Conservation (phyloP, 2,329 filamentous ascomycete species). For the Hypoxylon sp. region DNA sequence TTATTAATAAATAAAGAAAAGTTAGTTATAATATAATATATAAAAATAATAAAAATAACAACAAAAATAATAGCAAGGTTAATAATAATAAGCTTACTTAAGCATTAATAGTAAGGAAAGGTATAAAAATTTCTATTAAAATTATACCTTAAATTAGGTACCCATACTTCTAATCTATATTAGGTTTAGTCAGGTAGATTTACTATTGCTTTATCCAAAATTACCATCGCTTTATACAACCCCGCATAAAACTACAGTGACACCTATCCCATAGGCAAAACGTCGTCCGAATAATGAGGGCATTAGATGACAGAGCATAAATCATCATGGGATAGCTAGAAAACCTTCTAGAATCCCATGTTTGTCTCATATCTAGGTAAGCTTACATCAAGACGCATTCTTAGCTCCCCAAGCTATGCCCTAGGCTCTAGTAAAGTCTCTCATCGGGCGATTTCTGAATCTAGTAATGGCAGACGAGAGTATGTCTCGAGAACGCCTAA, state of each 20-base stretch:
- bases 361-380: slow-evolving; percentile 31
- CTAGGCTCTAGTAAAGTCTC: slow-evolving; percentile 33
- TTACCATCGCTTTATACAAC: too few relatives aligned
- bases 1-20: too few relatives aligned
- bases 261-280: slow-evolving; percentile 20
- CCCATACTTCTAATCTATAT: too few relatives aligned
- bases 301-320: slow-evolving; percentile 11
- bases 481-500: slow-evolving; percentile 46
- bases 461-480: slow-evolving; percentile 49
- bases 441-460: slow-evolving; percentile 44
- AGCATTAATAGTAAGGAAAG: too few relatives aligned
- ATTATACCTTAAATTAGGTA: too few relatives aligned
- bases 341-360: slow-evolving; percentile 28
- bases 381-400: slow-evolving; percentile 20
- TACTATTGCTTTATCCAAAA: too few relatives aligned
- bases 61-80: too few relatives aligned
- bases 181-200: too few relatives aligned
- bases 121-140: too few relatives aligned
- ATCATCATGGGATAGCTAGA: slow-evolving; percentile 14
- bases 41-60: too few relatives aligned
- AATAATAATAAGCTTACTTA: too few relatives aligned
- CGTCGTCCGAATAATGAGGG: slow-evolving; percentile 7
- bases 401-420: slow-evolving; percentile 39
- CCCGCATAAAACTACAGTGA: slow-evolving; percentile 2
- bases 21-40: too few relatives aligned